Evolutionary conservation across 2,329 filamentous ascomycete species (phyloP).

Genomic region (Colletotrichum viniferum): DNA sequence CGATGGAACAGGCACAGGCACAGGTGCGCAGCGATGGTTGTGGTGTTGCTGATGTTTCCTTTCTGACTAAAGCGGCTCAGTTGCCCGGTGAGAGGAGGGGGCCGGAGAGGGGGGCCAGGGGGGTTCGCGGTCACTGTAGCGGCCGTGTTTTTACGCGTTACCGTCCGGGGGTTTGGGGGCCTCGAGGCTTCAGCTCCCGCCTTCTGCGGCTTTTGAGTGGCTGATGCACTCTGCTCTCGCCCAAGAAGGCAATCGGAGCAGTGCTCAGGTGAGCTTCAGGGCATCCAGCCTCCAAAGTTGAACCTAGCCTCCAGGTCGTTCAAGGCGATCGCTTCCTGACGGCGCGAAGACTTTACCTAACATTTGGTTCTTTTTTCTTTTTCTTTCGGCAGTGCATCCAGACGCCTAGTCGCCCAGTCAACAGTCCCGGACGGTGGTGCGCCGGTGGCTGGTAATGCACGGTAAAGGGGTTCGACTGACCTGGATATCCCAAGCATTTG

Average conservation of each 20-base stretch:
- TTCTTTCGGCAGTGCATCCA: neutral
- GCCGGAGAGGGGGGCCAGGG: neutral
- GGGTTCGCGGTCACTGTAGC: neutral
- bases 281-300: neutral
- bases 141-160: constrained; percentile 20
- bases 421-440: neutral
- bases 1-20: neutral
- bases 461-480: neutral
- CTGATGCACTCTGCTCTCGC: neutral
- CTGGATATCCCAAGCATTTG: neutral
- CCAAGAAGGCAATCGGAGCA: neutral
- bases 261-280: neutral
- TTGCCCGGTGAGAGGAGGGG: constrained; percentile 12
- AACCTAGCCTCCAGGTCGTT: neutral
- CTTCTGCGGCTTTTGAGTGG: neutral
- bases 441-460: neutral
- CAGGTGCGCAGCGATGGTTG: neutral
- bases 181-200: neutral
- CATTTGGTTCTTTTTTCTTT: neutral
- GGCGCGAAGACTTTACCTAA: too few species aligned
- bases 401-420: neutral
- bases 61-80: constrained; percentile 11
- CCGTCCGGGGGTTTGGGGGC: neutral
- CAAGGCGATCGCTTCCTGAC: neutral
- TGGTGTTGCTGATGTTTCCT: constrained; percentile 8